phyloP scores from a whole-genome alignment of 148 eudicot species.

The Amaranthus palmeri region DNA sequence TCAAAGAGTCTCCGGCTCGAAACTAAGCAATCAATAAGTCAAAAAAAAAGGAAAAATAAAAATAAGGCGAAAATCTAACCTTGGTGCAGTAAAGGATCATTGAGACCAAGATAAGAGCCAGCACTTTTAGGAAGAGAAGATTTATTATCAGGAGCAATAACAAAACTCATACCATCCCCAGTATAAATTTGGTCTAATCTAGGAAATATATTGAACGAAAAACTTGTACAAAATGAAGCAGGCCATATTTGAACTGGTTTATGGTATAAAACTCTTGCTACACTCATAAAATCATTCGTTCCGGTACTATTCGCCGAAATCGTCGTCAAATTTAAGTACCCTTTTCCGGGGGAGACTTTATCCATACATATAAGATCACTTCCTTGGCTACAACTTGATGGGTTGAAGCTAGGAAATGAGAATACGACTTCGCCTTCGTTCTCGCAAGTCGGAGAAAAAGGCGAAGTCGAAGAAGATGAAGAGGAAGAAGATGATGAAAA shows the following conservation, averaged over 20 bases:
- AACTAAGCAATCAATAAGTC: too few relatives aligned
- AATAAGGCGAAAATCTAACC: constrained; percentile 20
- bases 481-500: not conserved
- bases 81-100: constrained; percentile 40
- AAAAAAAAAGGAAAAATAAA: not conserved
- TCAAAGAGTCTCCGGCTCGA: too few relatives aligned
- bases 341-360: constrained; percentile 30
- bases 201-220: constrained; percentile 36
- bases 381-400: constrained; percentile 29
- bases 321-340: constrained; percentile 43
- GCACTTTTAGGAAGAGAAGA: constrained; percentile 50
- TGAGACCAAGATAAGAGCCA: constrained; percentile 57
- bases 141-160: constrained; percentile 44
- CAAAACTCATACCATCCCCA: constrained; percentile 71
- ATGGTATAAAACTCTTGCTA: constrained; percentile 43
- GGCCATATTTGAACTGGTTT: constrained; percentile 49
- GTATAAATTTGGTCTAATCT: constrained; percentile 6
- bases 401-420: constrained; percentile 42
- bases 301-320: constrained; percentile 19
- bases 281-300: constrained; percentile 13
- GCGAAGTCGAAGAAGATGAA: not conserved
- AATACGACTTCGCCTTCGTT: constrained; percentile 18
- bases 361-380: constrained; percentile 53
- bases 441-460: not conserved
- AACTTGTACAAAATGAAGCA: constrained; percentile 49